These are phyloP conservation scores for Stephanodiscus triporus DNA, from an alignment of 108 stramenopile species.

Conservation along the genomic window DNA sequence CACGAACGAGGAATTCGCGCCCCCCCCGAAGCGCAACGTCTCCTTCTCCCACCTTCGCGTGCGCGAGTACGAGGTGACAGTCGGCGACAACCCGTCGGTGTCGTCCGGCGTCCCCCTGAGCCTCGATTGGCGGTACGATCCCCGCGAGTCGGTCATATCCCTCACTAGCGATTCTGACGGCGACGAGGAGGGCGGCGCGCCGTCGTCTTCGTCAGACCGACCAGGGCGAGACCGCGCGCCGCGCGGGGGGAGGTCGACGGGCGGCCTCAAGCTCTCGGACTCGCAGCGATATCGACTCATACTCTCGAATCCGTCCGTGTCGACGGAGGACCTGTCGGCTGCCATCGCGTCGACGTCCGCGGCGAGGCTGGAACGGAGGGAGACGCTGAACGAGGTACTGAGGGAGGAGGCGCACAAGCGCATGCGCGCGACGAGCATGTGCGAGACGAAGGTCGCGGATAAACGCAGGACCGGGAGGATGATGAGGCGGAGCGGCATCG, in stretches of 20 bases:
- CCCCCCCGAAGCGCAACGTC: slow-evolving; percentile 9
- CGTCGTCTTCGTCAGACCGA: background rate
- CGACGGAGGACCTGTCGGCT: slow-evolving; percentile 7
- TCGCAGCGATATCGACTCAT: slow-evolving; percentile 6
- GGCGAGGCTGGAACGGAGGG: slow-evolving; percentile 12
- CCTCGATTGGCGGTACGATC: slow-evolving; percentile 53
- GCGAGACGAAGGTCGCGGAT: too few species aligned
- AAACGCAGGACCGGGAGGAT: too few species aligned
- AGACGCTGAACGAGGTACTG: slow-evolving; percentile 12
- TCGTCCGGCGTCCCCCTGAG: slow-evolving; percentile 50
- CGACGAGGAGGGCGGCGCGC: background rate
- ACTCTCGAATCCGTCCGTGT: slow-evolving; percentile 7
- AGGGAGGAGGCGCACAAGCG: slow-evolving; percentile 1
- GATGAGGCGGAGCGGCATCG: too few species aligned
- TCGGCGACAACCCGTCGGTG: slow-evolving; percentile 62
- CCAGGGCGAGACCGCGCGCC: background rate
- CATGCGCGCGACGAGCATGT: too few species aligned
- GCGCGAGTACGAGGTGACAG: slow-evolving; percentile 51
- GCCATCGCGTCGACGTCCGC: background rate
- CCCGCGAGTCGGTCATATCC: slow-evolving; percentile 6
- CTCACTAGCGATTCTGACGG: background rate
- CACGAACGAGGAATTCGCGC: slow-evolving; percentile 9
- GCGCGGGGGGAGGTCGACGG: background rate
- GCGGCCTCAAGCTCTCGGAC: slow-evolving; percentile 7
- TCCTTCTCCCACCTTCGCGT: slow-evolving; percentile 38